Evolutionary conservation across 129 eudicot species (phyloP).

Genomic region (Lactuca sativa): DNA sequence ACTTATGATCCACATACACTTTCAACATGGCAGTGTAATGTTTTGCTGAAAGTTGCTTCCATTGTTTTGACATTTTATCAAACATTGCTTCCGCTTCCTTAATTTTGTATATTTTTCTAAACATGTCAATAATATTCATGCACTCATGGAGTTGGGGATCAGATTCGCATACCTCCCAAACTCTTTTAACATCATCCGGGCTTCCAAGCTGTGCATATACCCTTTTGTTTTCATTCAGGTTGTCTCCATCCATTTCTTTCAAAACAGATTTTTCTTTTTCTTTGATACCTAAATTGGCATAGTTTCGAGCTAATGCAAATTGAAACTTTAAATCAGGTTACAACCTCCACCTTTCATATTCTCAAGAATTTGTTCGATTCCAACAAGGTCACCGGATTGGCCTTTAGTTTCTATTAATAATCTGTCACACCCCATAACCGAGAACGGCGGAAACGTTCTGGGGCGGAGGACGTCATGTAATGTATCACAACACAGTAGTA

Average conservation of each 20-base stretch:
- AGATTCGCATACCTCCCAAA: constrained; percentile 56
- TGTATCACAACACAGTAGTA: too few species aligned
- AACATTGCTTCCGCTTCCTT: constrained; percentile 79
- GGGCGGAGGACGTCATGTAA: too few species aligned
- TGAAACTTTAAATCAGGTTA: constrained; percentile 33
- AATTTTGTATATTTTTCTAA: constrained; percentile 63
- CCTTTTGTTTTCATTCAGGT: constrained; percentile 40
- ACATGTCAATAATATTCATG: constrained; percentile 61
- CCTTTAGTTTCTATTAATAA: constrained; percentile 73
- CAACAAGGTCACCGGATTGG: constrained; percentile 52
- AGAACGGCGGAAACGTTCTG: too few species aligned
- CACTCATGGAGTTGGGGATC: constrained; percentile 43
- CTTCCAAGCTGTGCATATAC: constrained; percentile 57
- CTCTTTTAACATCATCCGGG: constrained; percentile 60
- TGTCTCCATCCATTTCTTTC: constrained; percentile 69
- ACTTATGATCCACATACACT: constrained; percentile 64
- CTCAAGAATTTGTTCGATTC: constrained; percentile 76
- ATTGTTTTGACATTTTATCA: constrained; percentile 34
- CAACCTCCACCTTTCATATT: constrained; percentile 80
- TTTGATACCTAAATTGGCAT: constrained; percentile 44
- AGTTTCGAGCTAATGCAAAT: constrained; percentile 49
- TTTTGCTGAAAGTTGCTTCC: constrained; percentile 41
- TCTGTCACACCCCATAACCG: too few species aligned
- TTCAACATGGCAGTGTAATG: constrained; percentile 43
- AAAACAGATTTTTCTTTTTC: constrained; percentile 71